These are phyloP conservation scores for Neltuma alba DNA, from an alignment of 306 rosid genomes.

Conservation along the genomic window DNA sequence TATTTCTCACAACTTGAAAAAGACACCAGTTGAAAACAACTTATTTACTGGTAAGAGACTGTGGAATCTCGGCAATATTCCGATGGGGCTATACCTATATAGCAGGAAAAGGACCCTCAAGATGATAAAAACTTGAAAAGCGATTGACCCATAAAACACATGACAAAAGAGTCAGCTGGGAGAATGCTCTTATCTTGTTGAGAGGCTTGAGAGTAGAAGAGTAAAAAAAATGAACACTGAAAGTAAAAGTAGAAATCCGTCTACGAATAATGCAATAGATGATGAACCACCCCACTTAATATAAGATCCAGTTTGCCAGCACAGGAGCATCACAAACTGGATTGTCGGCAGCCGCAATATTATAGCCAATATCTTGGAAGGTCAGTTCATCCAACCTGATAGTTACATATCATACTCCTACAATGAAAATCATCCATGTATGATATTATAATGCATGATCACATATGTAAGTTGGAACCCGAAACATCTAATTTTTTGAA, in stretches of 20 bases:
- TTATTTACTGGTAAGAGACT: background rate
- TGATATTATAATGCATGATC: background rate
- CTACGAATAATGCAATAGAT: background rate
- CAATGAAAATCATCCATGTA: background rate
- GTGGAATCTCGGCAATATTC: background rate
- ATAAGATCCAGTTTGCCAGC: constrained; percentile 13
- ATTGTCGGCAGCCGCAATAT: background rate
- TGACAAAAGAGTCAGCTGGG: constrained; percentile 2
- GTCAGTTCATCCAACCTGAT: background rate
- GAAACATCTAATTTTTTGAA: background rate
- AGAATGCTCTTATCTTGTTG: constrained; percentile 10
- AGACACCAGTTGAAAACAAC: background rate
- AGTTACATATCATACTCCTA: background rate
- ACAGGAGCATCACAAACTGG: background rate
- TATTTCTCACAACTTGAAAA: constrained; percentile 20
- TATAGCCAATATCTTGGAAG: background rate
- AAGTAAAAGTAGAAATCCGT: background rate
- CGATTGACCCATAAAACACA: background rate
- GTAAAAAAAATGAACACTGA: background rate
- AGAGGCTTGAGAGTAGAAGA: background rate
- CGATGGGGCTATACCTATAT: background rate
- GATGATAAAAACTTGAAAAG: constrained; percentile 2
- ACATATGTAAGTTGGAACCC: background rate
- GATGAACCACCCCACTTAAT: background rate
- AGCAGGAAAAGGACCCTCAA: background rate